Base-by-base conservation (phyloP, 2,329 filamentous ascomycete species). In the Trichocomaceae sp. region DNA sequence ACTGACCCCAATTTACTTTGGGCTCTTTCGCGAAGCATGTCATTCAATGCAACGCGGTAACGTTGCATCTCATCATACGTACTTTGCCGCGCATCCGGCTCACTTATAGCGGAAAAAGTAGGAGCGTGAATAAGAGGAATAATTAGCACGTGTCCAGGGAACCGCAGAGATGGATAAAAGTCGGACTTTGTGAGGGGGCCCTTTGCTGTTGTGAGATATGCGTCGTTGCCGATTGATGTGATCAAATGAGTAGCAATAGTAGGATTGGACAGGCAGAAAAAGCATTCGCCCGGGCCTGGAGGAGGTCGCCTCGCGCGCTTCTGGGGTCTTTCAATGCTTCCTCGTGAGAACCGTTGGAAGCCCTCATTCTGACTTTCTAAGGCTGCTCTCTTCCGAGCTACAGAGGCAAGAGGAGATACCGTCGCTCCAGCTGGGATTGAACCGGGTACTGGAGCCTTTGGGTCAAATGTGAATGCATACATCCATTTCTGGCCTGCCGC, bases 211-310 rank as follows among this genome's bases (percentile, higher is more conserved):
- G 93, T 95, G 53, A 97, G 74, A 69, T 97, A 97, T 52, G 84
- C 81, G 57, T 95, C 87, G 17, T 90, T 85, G 52, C 88, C 93
- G 60, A 99, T 92, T 23, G 87, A 90, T 60, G 87, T 87, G 64
- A 96, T 86, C 71, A 99, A 87, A 72, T 99, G 92, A 1, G 86
- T 86, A 51, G 88, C 87, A 45, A 93, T 77, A 58, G 86, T 87
- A 5, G 87, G 83, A 69, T 95, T 96, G 5, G 89, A 91, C 10
- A 99, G 79, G 68, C 93, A 99, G 76, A 99, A 97, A 77, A 93
- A 99, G 74, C 93, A 99, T 64, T 86, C 81, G 51, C 86, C 85
- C 1, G 89, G 90, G 0, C 85, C 83, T 12, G 85, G 71, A 1
- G 68, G 69, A 22, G 69, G 83, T 5, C 69, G 73, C 22, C 75